Conservation (phyloP, 1,284 basidiomycete genomes). For the Trametes hirsuta region DNA sequence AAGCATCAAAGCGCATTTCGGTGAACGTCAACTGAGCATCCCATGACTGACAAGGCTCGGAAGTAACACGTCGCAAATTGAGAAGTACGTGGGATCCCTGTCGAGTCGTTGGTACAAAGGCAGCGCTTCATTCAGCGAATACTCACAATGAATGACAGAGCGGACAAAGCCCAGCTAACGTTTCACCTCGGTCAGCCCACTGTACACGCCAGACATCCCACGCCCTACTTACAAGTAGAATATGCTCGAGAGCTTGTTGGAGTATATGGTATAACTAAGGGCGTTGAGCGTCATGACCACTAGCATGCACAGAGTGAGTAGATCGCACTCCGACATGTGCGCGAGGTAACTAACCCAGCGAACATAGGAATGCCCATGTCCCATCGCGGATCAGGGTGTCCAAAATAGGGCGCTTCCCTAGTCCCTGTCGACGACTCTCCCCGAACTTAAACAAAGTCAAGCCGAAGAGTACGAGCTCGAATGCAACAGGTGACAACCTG, state of each 20-base stretch:
- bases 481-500: constrained; percentile 29
- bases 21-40: not conserved
- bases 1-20: not conserved
- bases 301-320: not conserved
- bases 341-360: constrained; percentile 14
- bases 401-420: constrained; percentile 37
- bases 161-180: constrained; percentile 19
- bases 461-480: constrained; percentile 38
- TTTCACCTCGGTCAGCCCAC: not conserved
- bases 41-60: not conserved
- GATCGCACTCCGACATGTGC: not conserved
- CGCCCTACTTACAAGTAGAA: constrained; percentile 14
- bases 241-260: constrained; percentile 8
- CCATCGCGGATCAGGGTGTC: constrained; percentile 40
- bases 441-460: constrained; percentile 39
- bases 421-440: constrained; percentile 28
- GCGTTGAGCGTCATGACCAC: constrained; percentile 20
- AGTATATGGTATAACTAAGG: constrained; percentile 16
- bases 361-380: constrained; percentile 44
- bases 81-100: constrained; percentile 27
- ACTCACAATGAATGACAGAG: constrained; percentile 23
- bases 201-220: not conserved
- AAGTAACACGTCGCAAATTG: constrained; percentile 13
- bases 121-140: not conserved
- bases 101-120: not conserved